phyloP scores from a whole-genome alignment of 2,329 filamentous ascomycete genomes.

The Diatrype stigma region DNA sequence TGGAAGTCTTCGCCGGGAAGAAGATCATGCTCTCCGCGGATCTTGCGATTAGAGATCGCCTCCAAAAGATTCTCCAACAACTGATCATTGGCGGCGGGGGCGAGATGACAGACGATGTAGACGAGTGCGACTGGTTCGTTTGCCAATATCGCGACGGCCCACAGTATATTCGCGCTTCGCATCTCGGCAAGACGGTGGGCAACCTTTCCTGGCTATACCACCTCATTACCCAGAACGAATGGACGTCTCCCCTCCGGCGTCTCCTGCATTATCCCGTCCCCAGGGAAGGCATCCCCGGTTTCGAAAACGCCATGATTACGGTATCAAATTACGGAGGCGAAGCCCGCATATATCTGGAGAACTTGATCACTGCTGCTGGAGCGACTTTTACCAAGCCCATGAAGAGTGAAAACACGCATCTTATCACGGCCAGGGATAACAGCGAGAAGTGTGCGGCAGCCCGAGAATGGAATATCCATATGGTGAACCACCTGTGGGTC shows the following conservation, averaged over 20 bases:
- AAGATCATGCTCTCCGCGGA: slow-evolving; percentile 74
- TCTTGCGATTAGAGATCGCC: slow-evolving; percentile 63
- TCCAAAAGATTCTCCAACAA: slow-evolving; percentile 63
- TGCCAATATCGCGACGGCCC: slow-evolving; percentile 81
- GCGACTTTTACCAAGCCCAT: slow-evolving; percentile 92
- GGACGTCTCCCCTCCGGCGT: slow-evolving; percentile 78
- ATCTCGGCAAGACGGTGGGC: slow-evolving; percentile 76
- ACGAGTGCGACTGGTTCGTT: slow-evolving; percentile 76
- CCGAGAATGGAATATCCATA: slow-evolving; percentile 83
- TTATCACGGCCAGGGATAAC: slow-evolving; percentile 82
- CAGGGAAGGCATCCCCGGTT: slow-evolving; percentile 71
- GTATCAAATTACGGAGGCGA: slow-evolving; percentile 97
- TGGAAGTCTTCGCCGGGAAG: slow-evolving; percentile 73
- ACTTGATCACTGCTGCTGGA: slow-evolving; percentile 77
- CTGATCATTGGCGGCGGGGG: slow-evolving; percentile 73
- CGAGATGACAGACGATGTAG: slow-evolving; percentile 57
- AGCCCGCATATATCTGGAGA: slow-evolving; percentile 88
- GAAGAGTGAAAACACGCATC: slow-evolving; percentile 91
- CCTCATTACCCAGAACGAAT: slow-evolving; percentile 81
- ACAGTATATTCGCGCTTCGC: slow-evolving; percentile 73
- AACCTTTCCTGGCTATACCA: slow-evolving; percentile 94
- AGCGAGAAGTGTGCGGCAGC: slow-evolving; percentile 95
- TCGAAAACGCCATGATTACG: slow-evolving; percentile 73
- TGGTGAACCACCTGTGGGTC: slow-evolving; percentile 94
- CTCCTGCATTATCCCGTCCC: slow-evolving; percentile 89